Conservation (phyloP, 1,139 yeast genomes). For the Kurtzmaniella quercitrusa region DNA sequence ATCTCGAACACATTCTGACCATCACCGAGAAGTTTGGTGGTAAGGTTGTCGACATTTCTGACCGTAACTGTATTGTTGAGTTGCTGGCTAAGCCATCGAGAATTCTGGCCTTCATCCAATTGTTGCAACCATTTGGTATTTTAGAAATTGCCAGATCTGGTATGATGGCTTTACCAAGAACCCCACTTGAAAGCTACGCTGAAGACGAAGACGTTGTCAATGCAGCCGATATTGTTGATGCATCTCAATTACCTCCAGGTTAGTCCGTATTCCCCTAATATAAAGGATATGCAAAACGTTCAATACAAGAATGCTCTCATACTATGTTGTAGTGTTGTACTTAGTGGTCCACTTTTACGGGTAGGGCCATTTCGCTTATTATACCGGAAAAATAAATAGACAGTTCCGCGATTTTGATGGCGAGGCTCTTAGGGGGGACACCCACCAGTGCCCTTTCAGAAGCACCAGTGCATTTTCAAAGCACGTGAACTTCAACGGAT, state of each 20-base stretch:
- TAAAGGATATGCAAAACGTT: background rate
- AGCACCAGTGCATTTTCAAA: no score
- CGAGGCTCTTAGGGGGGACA: no score
- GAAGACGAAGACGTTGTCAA: constrained; percentile 51
- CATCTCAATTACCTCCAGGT: constrained; percentile 92
- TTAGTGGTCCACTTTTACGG: no score
- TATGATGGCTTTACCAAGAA: constrained; percentile 97
- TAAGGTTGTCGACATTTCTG: constrained; percentile 84
- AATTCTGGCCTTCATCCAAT: constrained; percentile 77
- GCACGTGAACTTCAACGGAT: no score
- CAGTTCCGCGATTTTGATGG: no score
- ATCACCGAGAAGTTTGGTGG: constrained; percentile 90
- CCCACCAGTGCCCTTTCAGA: no score
- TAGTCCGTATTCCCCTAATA: constrained; percentile 21
- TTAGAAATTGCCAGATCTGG: constrained; percentile 96
- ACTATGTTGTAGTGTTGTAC: background rate
- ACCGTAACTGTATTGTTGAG: constrained; percentile 91
- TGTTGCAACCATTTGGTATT: constrained; percentile 93
- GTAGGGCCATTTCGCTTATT: no score
- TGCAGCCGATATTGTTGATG: constrained; percentile 72
- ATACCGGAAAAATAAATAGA: no score
- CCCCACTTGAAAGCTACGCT: constrained; percentile 64
- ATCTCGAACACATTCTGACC: constrained; percentile 77
- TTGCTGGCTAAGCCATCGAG: constrained; percentile 91
- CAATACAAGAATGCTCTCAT: background rate